Percentiles rank a stretch among this genome's conserved stretches.
These are phyloP conservation scores for Hygrophorus pudorinus DNA, from an alignment of 768 basidiomycete species.

Conservation along the genomic window DNA sequence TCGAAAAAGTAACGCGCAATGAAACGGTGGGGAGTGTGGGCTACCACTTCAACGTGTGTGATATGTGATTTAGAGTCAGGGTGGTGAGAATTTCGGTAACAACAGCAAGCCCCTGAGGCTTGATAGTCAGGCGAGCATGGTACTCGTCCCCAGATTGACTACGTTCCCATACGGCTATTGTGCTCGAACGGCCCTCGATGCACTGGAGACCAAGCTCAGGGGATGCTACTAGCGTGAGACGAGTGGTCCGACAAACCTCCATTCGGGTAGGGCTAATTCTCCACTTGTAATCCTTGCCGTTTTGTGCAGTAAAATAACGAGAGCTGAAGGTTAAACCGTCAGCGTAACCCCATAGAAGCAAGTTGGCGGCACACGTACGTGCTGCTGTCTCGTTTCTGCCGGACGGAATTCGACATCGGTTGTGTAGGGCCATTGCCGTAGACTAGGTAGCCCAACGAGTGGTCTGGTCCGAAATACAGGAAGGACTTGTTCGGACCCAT, in stretches of 20 bases:
- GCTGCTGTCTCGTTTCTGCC: constrained; percentile 51
- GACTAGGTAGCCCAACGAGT: constrained; percentile 48
- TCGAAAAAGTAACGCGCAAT: background rate
- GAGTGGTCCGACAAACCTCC: too few species aligned
- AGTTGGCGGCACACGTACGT: constrained; percentile 37
- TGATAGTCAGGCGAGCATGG: constrained; percentile 51
- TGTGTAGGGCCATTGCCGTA: constrained; percentile 56
- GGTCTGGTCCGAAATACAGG: constrained; percentile 65
- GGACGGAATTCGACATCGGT: constrained; percentile 47
- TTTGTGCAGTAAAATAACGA: constrained; percentile 64
- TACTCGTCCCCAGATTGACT: constrained; percentile 46
- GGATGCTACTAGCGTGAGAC: too few species aligned
- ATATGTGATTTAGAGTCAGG: constrained; percentile 64
- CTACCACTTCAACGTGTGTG: constrained; percentile 48
- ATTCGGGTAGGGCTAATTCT: constrained; percentile 48
- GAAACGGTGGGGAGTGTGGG: background rate
- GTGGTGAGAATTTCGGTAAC: constrained; percentile 75
- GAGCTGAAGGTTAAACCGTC: constrained; percentile 34
- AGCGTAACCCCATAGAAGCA: constrained; percentile 1
- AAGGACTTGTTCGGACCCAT: constrained; percentile 77
- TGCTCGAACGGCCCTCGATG: constrained; percentile 44
- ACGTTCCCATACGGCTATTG: constrained; percentile 64
- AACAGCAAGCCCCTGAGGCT: constrained; percentile 44
- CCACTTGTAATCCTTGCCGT: constrained; percentile 71
- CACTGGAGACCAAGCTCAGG: constrained; percentile 37